A percentile compares a stretch with the other conserved stretches of the same genome.
Conservation (phyloP, 306 rosid species). For the Lupinus albus region DNA sequence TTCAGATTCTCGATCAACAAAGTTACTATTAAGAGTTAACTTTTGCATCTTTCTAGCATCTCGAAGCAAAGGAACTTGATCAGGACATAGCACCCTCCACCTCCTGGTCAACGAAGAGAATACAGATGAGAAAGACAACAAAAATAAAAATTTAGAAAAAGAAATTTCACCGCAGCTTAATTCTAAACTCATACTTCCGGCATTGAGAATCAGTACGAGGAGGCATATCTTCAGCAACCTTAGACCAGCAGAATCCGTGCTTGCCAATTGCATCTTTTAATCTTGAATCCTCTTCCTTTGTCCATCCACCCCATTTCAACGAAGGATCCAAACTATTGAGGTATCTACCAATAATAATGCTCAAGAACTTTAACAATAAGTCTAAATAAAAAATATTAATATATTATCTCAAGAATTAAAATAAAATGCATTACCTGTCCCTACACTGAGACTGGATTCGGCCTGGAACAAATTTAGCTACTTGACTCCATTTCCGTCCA, state of each 20-base stretch:
- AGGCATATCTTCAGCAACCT: constrained; percentile 81
- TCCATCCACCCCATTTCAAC: constrained; percentile 77
- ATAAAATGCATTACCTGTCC: constrained; percentile 67
- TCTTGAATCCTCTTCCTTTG: constrained; percentile 80
- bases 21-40: constrained; percentile 64
- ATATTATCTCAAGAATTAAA: neutral
- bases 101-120: constrained; percentile 63
- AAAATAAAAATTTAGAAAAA: constrained; percentile 3
- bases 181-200: constrained; percentile 67
- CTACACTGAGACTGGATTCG: constrained; percentile 92
- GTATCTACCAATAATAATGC: constrained; percentile 63
- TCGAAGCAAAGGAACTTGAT: constrained; percentile 66
- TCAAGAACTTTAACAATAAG: constrained; percentile 35
- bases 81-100: constrained; percentile 74
- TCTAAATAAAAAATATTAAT: constrained; percentile 20
- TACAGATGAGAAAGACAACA: constrained; percentile 1
- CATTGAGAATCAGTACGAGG: constrained; percentile 91
- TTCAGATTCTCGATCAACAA: constrained; percentile 86
- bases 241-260: constrained; percentile 87
- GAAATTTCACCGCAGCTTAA: neutral
- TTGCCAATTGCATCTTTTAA: constrained; percentile 69
- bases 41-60: constrained; percentile 69
- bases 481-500: constrained; percentile 88
- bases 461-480: constrained; percentile 84
- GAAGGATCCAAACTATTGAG: constrained; percentile 81